A percentile compares a stretch with the other conserved stretches of the same genome.
phyloP scores from a whole-genome alignment of 768 basidiomycete species.

The Pholiota molesta region DNA sequence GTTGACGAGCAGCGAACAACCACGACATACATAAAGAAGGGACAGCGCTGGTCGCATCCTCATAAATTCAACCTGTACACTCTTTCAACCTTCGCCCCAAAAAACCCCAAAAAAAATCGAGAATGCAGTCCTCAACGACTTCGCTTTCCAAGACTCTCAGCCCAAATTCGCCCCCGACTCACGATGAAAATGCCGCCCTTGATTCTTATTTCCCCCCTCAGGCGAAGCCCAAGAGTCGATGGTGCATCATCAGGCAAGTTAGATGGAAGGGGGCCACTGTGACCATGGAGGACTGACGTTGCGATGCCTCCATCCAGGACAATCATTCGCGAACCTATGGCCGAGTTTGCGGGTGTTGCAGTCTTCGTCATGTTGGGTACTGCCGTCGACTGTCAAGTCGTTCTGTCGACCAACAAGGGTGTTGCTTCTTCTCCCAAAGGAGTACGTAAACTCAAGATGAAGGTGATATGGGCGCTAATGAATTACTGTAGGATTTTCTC shows the following conservation, averaged over 20 bases:
- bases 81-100: not conserved
- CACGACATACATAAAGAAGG: not conserved
- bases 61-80: not conserved
- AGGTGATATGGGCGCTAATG: not conserved
- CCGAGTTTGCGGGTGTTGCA: constrained; percentile 65
- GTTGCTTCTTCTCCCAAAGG: constrained; percentile 58
- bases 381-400: constrained; percentile 60
- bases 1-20: constrained; percentile 5
- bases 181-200: constrained; percentile 14
- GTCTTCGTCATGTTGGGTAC: constrained; percentile 62
- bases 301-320: constrained; percentile 12
- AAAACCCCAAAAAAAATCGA: constrained; percentile 11
- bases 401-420: constrained; percentile 48
- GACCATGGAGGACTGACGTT: not conserved
- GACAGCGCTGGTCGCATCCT: constrained; percentile 21
- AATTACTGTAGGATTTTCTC: constrained; percentile 42
- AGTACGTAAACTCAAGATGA: constrained; percentile 34
- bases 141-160: constrained; percentile 12
- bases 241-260: constrained; percentile 19
- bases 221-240: constrained; percentile 13
- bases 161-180: constrained; percentile 1
- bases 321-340: constrained; percentile 58
- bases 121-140: constrained; percentile 18
- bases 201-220: constrained; percentile 21
- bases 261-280: not conserved